Evolutionary conservation across 176 grass and related monocot genomes (phyloP), one percentile per base, ranked within the genome.

Genomic region (Triticum dicoccoides): DNA sequence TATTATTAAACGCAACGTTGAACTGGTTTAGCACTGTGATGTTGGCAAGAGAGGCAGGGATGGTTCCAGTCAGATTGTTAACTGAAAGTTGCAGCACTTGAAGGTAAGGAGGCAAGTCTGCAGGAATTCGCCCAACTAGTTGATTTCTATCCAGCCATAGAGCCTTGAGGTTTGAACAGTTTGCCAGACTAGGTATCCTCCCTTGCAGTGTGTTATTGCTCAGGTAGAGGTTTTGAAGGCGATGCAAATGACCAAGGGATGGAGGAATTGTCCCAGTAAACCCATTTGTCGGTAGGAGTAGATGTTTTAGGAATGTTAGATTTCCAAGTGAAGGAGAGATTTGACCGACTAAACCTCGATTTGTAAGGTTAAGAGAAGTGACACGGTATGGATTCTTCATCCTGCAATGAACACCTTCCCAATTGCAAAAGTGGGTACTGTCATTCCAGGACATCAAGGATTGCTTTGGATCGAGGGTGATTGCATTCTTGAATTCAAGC

Each of bases 381-480:
- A 81, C 80, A 5, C 84, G 61, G 35, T 5, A 1, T 6, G 75
- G 59, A 6, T 30, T 39, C 54, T 71, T 79, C 8, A 8, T 7
- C 3, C 39, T 56, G 3, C 81, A 88, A 2, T n/a, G 6, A 59
- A 82, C 79, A 23, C 66, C 87, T 87, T 67, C 65, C 87, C 87
- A 92, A 15, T 11, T 86, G 41, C 83, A 92, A 6, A 86, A 89
- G 37, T 77, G 54, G 2, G 2, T 89, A 59, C 84, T 92, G 0
- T 63, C 49, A 25, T 92, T 92, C 90, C 87, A 92, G 2, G 90
- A 89, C 14, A 65, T 41, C 54, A 92, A 24, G 3, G 71, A 61
- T 39, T 84, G 76, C 5, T 80, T 45, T 2, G 82, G 76, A 41
- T 89, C 87, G 0, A 42, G 66, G 33, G 9, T 79, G 4, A 84